phyloP scores from a whole-genome alignment of 805 yeast species.

The Torulaspora maleeae region DNA sequence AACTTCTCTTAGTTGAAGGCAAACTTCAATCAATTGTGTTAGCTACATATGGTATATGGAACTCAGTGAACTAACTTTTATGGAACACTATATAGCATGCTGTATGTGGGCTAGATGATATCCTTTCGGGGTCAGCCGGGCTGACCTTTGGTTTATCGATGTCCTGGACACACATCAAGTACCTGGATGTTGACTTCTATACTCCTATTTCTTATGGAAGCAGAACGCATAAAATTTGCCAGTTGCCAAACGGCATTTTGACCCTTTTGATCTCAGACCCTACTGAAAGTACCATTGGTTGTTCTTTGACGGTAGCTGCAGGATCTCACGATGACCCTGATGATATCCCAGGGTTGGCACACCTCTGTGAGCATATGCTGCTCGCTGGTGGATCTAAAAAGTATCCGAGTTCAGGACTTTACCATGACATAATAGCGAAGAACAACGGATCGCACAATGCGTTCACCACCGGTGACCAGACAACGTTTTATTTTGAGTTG shows the following conservation, averaged over 20 bases:
- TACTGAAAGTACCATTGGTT: constrained; percentile 55
- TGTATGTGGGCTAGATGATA: too few relatives aligned
- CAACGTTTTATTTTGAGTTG: constrained; percentile 59
- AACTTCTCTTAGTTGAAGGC: background rate
- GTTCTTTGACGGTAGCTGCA: constrained; percentile 67
- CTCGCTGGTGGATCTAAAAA: constrained; percentile 50
- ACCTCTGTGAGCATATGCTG: constrained; percentile 76
- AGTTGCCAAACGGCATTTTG: constrained; percentile 63
- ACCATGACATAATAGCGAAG: constrained; percentile 41
- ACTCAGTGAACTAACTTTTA: too few relatives aligned
- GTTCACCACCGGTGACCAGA: constrained; percentile 61
- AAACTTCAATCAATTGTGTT: background rate
- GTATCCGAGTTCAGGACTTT: constrained; percentile 45
- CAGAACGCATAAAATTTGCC: constrained; percentile 43
- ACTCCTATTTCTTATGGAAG: constrained; percentile 38
- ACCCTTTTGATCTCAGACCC: constrained; percentile 75
- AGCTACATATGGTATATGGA: background rate
- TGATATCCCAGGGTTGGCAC: constrained; percentile 76
- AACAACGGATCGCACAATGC: constrained; percentile 64
- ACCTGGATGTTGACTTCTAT: constrained; percentile 25
- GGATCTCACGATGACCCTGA: constrained; percentile 81
- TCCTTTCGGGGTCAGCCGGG: too few relatives aligned
- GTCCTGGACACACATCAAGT: constrained; percentile 21
- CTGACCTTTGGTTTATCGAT: constrained; percentile 2
- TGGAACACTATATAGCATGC: too few relatives aligned